Evolutionary conservation across 192 early-diverging fungal species (phyloP), one percentile per base, ranked within the genome.

Genomic region (Spizellomyces punctatus): DNA sequence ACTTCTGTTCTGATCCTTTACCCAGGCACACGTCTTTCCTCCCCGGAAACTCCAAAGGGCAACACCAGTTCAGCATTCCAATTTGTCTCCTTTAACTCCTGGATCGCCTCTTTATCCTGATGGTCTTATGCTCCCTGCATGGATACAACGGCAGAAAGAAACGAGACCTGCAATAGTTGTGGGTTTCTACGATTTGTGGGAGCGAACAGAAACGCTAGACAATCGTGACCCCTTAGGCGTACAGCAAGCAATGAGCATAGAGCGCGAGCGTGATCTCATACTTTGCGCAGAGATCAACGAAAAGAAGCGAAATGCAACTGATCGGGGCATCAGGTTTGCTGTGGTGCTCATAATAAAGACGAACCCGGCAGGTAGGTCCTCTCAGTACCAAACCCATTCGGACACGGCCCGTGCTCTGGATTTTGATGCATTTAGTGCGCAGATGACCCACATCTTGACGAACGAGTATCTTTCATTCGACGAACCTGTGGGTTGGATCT

Each of bases 51-150:
- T 44, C 5, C 27, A 55, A 6, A 27, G 48, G 27, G n/a, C 57
- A 12, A 49, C 58, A 16, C 68, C 68, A 56, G 43, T 7, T 6
- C 62, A 66, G 22, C 74, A 85, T 70, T 90, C 89, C 14, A 61
- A 81, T 8, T 69, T 95, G 16, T 94, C 93, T 5, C 94, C 94
- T 6, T 75, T 86, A 1, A 81, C 78, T 19, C 81, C 82, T 6
- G 68, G 77, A 6, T 96, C 94, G 7, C 88, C 91, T 10, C 67
- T 94, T 58, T 83, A 89, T 82, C 93, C 94, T 0, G 92, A 94
- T 78, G 94, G 94, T 17, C 74, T 96, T n/a, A 88, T 96, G 72
- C 77, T 84, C 1, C 85, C 91, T 1, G 46, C 71, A 12, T 96
- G 91, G 91, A 67, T 93, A 19, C 58, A 72, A 21, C 84, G 88